A percentile compares a stretch with the other conserved stretches of the same genome.
phyloP scores from a whole-genome alignment of 768 basidiomycete species.

The Bullera alba region DNA sequence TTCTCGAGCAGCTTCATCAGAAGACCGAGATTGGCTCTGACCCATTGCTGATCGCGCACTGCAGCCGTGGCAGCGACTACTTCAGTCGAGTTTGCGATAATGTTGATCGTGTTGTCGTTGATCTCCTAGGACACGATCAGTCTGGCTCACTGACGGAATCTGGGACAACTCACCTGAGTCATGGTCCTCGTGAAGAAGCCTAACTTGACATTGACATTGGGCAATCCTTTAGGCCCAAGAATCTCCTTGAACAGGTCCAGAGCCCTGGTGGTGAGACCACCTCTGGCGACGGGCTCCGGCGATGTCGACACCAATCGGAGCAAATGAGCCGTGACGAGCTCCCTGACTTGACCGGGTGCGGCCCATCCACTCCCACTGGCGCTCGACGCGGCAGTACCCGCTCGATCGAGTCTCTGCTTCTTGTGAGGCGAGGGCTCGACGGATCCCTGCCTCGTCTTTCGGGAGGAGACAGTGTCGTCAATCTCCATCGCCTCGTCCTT shows the following conservation, averaged over 20 bases:
- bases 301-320: constrained; percentile 75
- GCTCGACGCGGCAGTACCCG: constrained; percentile 43
- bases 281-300: constrained; percentile 43
- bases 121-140: constrained; percentile 56
- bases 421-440: constrained; percentile 31
- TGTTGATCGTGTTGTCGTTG: constrained; percentile 58
- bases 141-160: background rate
- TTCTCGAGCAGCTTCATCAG: constrained; percentile 81
- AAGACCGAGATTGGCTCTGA: constrained; percentile 59
- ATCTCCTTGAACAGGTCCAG: constrained; percentile 61
- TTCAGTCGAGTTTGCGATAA: constrained; percentile 74
- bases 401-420: constrained; percentile 44
- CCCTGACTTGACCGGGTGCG: constrained; percentile 71
- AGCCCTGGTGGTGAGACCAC: constrained; percentile 46
- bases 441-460: constrained; percentile 11
- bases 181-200: constrained; percentile 80
- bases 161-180: constrained; percentile 56
- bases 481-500: constrained; percentile 52
- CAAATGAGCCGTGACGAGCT: constrained; percentile 89
- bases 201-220: constrained; percentile 82
- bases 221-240: constrained; percentile 76
- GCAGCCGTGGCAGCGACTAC: constrained; percentile 78
- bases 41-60: constrained; percentile 80
- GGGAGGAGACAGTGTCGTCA: constrained; percentile 35
- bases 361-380: constrained; percentile 53